Evolutionary conservation across 805 yeast species (phyloP).

Genomic region (Komagataella kurtzmanii): DNA sequence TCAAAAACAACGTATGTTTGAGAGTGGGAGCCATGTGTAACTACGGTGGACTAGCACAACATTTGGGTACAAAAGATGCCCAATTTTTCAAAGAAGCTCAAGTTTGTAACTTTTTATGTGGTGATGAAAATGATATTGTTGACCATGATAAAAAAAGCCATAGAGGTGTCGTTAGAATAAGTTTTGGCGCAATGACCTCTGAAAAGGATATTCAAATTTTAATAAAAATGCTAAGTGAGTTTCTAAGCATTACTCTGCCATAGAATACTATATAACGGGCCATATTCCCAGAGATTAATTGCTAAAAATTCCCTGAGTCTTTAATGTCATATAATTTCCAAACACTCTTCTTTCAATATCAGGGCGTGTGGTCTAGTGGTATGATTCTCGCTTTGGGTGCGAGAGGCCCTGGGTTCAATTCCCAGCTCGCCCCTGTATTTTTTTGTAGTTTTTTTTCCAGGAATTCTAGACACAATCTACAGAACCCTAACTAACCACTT

Average conservation of each 20-base stretch:
- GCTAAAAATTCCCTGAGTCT: not conserved
- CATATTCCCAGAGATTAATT: too few relatives aligned
- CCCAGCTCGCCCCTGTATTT: constrained; percentile 24
- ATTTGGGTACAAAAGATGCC: constrained; percentile 12
- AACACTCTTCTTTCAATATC: not conserved
- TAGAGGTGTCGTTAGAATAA: constrained; percentile 26
- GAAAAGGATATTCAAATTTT: constrained; percentile 19
- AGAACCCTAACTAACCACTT: not conserved
- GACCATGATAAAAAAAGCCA: constrained; percentile 12
- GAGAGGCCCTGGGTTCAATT: constrained; percentile 44
- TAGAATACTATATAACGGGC: too few relatives aligned
- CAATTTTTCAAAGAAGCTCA: constrained; percentile 11
- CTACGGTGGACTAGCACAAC: constrained; percentile 21
- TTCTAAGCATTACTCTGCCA: not conserved
- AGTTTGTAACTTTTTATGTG: constrained; percentile 17
- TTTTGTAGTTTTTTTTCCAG: constrained; percentile 3
- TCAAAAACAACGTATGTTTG: constrained; percentile 17
- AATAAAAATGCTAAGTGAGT: constrained; percentile 2
- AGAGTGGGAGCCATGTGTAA: constrained; percentile 31
- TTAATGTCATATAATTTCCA: not conserved
- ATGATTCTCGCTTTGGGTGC: constrained; percentile 46
- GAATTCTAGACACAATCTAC: not conserved
- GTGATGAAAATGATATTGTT: constrained; percentile 24
- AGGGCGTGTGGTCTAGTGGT: constrained; percentile 33
- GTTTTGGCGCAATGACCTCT: constrained; percentile 26